Evolutionary conservation across 768 basidiomycete species (phyloP).

Genomic region (Mycena metata): DNA sequence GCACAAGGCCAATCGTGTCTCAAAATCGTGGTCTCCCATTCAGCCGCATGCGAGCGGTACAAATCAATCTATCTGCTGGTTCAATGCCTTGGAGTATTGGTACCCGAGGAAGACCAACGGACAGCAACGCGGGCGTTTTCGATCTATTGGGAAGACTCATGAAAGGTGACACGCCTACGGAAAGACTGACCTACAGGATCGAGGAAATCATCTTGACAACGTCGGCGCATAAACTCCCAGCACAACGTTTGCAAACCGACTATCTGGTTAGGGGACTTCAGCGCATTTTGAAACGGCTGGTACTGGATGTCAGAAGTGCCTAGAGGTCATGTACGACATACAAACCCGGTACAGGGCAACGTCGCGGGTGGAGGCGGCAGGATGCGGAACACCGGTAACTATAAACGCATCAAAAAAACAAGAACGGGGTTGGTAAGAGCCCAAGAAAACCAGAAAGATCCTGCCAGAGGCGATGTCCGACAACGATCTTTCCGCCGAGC

Average conservation of each 20-base stretch:
- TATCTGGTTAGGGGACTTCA: constrained; percentile 74
- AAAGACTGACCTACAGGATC: constrained; percentile 72
- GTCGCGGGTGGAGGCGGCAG: constrained; percentile 83
- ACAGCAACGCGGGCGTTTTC: too few relatives aligned
- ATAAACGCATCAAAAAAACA: constrained; percentile 29
- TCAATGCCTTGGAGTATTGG: constrained; percentile 26
- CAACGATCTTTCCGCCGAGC: constrained; percentile 77
- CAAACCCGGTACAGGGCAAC: constrained; percentile 78
- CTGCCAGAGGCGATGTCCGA: constrained; percentile 86
- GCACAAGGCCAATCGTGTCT: constrained; percentile 80
- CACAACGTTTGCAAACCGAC: constrained; percentile 84
- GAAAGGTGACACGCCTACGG: too few relatives aligned
- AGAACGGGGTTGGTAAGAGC: constrained; percentile 38
- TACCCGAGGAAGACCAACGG: background rate
- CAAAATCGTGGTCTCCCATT: constrained; percentile 76
- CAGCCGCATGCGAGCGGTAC: constrained; percentile 67
- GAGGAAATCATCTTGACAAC: constrained; percentile 78
- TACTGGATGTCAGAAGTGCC: constrained; percentile 16
- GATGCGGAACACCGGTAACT: constrained; percentile 89
- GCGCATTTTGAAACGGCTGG: constrained; percentile 80
- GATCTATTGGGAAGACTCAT: too few relatives aligned
- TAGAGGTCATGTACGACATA: background rate
- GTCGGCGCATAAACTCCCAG: constrained; percentile 86
- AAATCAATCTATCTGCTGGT: constrained; percentile 64
- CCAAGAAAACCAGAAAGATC: constrained; percentile 75